Base-by-base conservation (phyloP, 352 stramenopile species). In the Phytophthora pseudosyringae region DNA sequence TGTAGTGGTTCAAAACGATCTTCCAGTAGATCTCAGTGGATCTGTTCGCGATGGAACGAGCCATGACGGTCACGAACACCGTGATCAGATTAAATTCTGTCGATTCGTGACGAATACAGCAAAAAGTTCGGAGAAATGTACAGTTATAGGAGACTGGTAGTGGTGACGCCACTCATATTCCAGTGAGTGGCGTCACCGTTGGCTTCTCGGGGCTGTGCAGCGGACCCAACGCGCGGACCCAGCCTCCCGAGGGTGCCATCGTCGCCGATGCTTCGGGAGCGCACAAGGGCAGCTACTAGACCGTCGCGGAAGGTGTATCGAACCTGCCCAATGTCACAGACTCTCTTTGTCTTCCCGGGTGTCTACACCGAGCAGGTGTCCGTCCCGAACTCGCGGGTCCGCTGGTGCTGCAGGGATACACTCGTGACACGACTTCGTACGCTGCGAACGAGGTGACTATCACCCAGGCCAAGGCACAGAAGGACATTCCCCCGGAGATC, bases 361-460 rank as follows among this genome's bases (percentile, higher is more conserved):
- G 45, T 49, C 2, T 64, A 56, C 31, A 39, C 49, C 4, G 56
- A 64, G 28, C 44, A 56, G 50, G 33, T 64, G 8, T 36, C 36
- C 3, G 18, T 64, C 45, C 33, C 26, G 13, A 35, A 43, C 12
- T 49, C 0, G 11, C 36, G 15, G 45, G 39, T 2, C 36, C 43
- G 3, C 13, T 64, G 8, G 25, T 64, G 12, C 10, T 64, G 8
- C 56, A 64, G 29, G 55, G 55, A 4, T 63, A 54, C 35, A 63
- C 55, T 9, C 55, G 55, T 51, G 44, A 63, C 46, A 63, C 45
- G 26, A 64, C 25, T 5, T 40, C 47, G 31, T 64, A 64, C 35
- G 16, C 33, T 33, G 44, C 32, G 16, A 64, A 64, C 28, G 13
- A 55, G 28, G 56, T 64, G 56, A 64, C 56, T 12, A 56, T 64